These are phyloP conservation scores for Benincasa hispida DNA, from an alignment of 306 rosid species.

Conservation along the genomic window DNA sequence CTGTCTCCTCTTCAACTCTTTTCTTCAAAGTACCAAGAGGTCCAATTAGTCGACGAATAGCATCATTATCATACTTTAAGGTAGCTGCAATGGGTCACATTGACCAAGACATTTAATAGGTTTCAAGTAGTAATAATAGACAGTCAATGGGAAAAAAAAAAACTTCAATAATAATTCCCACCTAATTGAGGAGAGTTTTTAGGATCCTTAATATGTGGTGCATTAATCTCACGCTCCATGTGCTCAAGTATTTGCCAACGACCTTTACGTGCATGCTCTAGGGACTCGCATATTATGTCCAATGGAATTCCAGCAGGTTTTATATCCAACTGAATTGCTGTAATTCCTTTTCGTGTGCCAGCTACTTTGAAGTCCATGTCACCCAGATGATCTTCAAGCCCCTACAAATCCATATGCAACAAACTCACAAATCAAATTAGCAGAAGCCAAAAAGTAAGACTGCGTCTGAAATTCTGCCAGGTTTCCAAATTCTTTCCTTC, in stretches of 20 bases:
- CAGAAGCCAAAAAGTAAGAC: background rate
- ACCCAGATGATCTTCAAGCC: constrained; percentile 96
- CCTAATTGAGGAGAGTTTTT: constrained; percentile 69
- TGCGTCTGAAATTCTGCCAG: background rate
- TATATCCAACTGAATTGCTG: constrained; percentile 88
- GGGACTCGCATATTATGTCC: constrained; percentile 74
- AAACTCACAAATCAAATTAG: background rate
- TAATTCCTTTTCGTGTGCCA: constrained; percentile 75
- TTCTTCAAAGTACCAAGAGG: constrained; percentile 75
- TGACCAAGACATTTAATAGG: constrained; percentile 11
- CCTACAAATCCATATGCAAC: constrained; percentile 27
- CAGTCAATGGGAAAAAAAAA: background rate
- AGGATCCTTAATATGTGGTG: constrained; percentile 41
- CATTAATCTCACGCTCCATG: constrained; percentile 70
- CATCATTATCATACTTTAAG: constrained; percentile 70
- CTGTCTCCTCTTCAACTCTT: constrained; percentile 86
- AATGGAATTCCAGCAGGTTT: constrained; percentile 97
- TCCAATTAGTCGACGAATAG: constrained; percentile 76
- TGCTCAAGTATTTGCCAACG: constrained; percentile 80
- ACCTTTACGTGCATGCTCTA: constrained; percentile 84
- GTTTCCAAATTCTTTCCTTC: background rate
- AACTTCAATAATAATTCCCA: constrained; percentile 12
- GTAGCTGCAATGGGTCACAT: constrained; percentile 47
- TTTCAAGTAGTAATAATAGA: constrained; percentile 5
- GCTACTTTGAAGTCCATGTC: constrained; percentile 98